phyloP scores from a whole-genome alignment of 2,329 filamentous ascomycete species.

The Sclerotinia nivalis region DNA sequence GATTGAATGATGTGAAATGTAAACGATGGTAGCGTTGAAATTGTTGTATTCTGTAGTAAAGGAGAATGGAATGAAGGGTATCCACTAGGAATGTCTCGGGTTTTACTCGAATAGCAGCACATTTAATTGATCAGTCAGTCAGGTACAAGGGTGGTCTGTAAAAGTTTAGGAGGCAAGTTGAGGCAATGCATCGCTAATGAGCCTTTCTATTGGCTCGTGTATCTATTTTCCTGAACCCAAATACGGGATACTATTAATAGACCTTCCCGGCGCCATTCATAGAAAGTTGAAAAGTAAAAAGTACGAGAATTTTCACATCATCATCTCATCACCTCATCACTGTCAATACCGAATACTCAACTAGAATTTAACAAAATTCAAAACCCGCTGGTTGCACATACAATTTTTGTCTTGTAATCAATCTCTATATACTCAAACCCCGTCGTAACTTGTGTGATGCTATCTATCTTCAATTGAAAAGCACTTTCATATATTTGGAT shows the following conservation, averaged over 20 bases:
- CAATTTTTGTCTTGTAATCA: too few species aligned
- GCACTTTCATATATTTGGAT: too few species aligned
- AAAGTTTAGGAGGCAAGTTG: background rate
- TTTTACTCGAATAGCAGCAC: background rate
- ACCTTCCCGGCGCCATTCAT: background rate
- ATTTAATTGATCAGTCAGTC: conserved; percentile 7
- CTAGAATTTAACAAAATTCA: too few species aligned
- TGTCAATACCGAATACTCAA: too few species aligned
- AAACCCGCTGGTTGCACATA: too few species aligned
- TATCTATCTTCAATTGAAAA: too few species aligned
- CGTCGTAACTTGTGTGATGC: too few species aligned
- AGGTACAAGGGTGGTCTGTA: background rate
- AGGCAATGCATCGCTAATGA: conserved; percentile 5
- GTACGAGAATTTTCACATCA: conserved; percentile 3
- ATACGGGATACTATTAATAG: conserved; percentile 17
- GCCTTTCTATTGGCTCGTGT: background rate
- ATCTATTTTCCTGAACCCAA: background rate
- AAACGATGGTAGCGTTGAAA: background rate
- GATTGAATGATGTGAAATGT: background rate
- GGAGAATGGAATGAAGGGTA: conserved; percentile 16
- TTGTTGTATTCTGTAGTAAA: conserved; percentile 2
- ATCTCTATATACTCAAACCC: too few species aligned
- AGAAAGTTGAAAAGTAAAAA: background rate
- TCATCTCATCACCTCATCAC: too few species aligned
- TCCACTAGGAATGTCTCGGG: conserved; percentile 17